Evolutionary conservation across 2,329 filamentous ascomycete genomes (phyloP), one percentile per base, ranked within the genome.

Genomic region (Stachybotrys elegans): DNA sequence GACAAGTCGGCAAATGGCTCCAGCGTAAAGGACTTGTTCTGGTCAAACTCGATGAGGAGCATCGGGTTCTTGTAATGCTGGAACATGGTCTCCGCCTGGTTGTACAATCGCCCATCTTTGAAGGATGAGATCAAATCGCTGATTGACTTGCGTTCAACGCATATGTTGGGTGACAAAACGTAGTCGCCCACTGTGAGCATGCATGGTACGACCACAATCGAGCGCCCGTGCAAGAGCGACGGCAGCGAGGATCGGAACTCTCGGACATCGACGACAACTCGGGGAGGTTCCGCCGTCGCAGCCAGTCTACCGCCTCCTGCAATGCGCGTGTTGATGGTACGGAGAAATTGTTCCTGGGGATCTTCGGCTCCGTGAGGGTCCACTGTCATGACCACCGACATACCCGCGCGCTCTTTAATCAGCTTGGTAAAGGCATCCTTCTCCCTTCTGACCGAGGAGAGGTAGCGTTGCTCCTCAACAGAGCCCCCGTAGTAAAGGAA

Each of bases 161-260:
- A 95, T 52, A 97, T 93, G 52, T 83, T 79, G 1, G 92, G 92
- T 2, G 88, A 93, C 34, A 98, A 75, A 48, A 98, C 84, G 65
- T 98, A 98, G 69, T 98, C 93, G 51, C 89, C 93, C 0, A 98
- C 92, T 1, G 92, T 98, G 47, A 98, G 73, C 80, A 95, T 94
- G 66, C 92, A 96, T 2, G 93, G 93, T 0, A 97, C 84, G 35
- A 97, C 83, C 25, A 90, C 73, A 72, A 96, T 92, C 55, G 81
- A 88, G 42, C 88, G 85, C 1, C 88, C 93, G 62, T 98, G 92
- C 3, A 97, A 75, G 4, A 98, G 77, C 2, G 90, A 95, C 0
- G 93, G 92, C 0, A 98, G 76, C 1, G 88, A 91, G 23, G 91
- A 96, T 51, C 93, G 83, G 62, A 98, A 97, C 66, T 98, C 93